Percentiles rank a stretch among this genome's conserved stretches.
phyloP scores from a whole-genome alignment of 108 stramenopile genomes.

The Chaetoceros muelleri region DNA sequence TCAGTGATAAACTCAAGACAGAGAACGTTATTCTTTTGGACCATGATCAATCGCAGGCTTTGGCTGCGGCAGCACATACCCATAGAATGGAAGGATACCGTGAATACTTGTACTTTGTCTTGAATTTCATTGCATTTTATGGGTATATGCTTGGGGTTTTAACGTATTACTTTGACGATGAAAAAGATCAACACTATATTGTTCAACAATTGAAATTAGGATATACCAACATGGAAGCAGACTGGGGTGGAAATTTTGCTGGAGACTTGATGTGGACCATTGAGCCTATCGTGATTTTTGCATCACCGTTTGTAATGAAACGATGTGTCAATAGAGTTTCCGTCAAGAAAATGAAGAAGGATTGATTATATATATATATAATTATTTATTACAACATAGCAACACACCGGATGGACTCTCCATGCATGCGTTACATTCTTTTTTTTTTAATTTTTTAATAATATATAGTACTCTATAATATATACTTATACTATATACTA shows the following conservation, averaged over 20 bases:
- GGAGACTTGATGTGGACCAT: slow-evolving; percentile 88
- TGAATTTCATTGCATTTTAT: slow-evolving; percentile 83
- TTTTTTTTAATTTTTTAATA: too few species aligned
- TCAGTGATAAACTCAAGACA: background rate
- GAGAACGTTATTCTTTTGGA: background rate
- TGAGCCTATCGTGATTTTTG: slow-evolving; percentile 67
- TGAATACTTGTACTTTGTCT: slow-evolving; percentile 63
- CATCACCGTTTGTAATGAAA: too few species aligned
- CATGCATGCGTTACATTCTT: too few species aligned
- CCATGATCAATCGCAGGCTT: background rate
- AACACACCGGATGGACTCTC: too few species aligned
- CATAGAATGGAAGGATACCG: slow-evolving; percentile 48
- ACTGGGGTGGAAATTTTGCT: slow-evolving; percentile 77
- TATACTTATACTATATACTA: too few species aligned
- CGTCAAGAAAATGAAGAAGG: too few species aligned
- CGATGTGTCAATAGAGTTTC: too few species aligned
- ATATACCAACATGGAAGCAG: slow-evolving; percentile 50
- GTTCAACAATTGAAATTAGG: slow-evolving; percentile 36
- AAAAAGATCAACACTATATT: slow-evolving; percentile 32
- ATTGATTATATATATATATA: too few species aligned
- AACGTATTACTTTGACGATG: slow-evolving; percentile 46
- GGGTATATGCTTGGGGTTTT: slow-evolving; percentile 59
- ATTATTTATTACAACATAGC: too few species aligned
- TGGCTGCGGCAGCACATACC: slow-evolving; percentile 12
- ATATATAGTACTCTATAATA: too few species aligned